These are phyloP conservation scores for Daldinia eschscholtzii DNA, from an alignment of 2,329 filamentous ascomycete genomes.

Conservation along the genomic window DNA sequence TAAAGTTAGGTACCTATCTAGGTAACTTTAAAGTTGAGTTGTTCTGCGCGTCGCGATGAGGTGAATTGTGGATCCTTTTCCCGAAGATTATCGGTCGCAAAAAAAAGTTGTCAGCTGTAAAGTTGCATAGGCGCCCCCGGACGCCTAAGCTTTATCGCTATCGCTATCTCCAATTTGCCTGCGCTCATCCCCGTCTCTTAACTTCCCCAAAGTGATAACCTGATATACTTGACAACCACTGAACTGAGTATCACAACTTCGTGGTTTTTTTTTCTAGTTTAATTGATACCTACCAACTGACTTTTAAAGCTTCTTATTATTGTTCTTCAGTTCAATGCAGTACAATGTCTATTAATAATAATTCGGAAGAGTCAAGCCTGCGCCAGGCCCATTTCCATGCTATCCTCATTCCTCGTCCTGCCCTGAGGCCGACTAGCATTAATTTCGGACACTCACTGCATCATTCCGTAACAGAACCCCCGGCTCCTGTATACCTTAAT, in stretches of 20 bases:
- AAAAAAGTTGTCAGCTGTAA: slow-evolving; percentile 28
- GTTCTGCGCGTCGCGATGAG: slow-evolving; percentile 32
- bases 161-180: not conserved
- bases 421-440: slow-evolving; percentile 26
- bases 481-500: slow-evolving; percentile 36
- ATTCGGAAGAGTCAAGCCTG: slow-evolving; percentile 31
- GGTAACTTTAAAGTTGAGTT: not conserved
- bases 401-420: slow-evolving; percentile 11
- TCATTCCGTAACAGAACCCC: slow-evolving; percentile 31
- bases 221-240: not conserved
- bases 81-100: slow-evolving; percentile 23
- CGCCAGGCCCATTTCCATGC: slow-evolving; percentile 15
- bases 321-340: slow-evolving; percentile 23
- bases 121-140: too few relatives aligned
- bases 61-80: not conserved
- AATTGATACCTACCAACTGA: not conserved
- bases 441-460: slow-evolving; percentile 28
- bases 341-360: slow-evolving; percentile 30
- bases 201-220: not conserved
- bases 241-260: not conserved
- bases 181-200: not conserved
- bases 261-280: not conserved
- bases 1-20: not conserved
- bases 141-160: slow-evolving; percentile 35
- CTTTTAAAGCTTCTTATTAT: slow-evolving; percentile 27